Base-by-base conservation (phyloP, 2,329 filamentous ascomycete genomes). In the Aspergillus clavatus region DNA sequence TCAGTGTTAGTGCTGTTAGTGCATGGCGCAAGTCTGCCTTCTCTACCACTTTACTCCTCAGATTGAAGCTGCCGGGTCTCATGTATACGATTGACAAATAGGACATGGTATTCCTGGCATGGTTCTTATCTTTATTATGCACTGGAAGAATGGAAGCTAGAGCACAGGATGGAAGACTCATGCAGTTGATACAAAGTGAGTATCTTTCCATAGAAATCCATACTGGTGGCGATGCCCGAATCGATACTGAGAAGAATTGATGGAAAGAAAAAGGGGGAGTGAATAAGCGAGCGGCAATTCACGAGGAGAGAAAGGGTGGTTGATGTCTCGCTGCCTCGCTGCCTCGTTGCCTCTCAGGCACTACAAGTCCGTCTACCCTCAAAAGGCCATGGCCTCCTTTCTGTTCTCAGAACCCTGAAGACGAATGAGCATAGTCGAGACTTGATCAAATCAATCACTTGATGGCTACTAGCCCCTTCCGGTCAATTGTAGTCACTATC, bases 21-120 rank as follows among this genome's bases (percentile, higher is more conserved):
- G 49, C 47, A 50, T 46, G 47, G 43, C 46, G 48, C 31, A 28
- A 43, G 41, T 45, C 45, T 46, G 33, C 45, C 45, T 47, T 46
- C 45, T 40, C 8, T 21, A 4, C 19, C 31, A 35, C 27, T 12
- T 29, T 6, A n/a, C 27, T 29, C 10, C 12, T 29, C 3, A n/a
- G 27, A 11, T 5, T 14, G 11, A 29, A 29, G 12, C 5, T n/a
- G n/a, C n/a, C n/a, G n/a, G 11, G 27, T 12, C 10, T 29, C 27
- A 4, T 14, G 27, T 12, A 16, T 29, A n/a, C 27, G 27, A 35
- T 14, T 11, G 18, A 33, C 29, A 16, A 33, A 33, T 33, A 33
- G 29, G 18, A 16, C 11, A 35, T 35, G 31, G 11, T 8, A 10
- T 18, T 19, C 6, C 31, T 35, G 31, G 19, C 31, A 35, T 35